Base-by-base conservation (phyloP, 208 protist species). In the Angomonas deanei region DNA sequence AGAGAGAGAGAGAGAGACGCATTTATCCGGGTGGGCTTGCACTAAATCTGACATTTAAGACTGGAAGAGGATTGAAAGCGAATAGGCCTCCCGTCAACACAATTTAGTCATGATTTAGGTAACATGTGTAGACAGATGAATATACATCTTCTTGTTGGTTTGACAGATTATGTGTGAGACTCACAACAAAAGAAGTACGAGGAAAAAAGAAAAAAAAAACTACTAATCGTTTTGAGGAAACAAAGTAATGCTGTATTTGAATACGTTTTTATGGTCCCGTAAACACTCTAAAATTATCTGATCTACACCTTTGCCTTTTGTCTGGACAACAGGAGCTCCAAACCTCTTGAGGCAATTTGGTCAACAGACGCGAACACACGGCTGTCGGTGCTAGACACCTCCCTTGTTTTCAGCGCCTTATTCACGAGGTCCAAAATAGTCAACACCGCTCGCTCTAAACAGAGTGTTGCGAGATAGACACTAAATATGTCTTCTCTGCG, bases 401-500 rank as follows among this genome's bases (percentile, higher is more conserved):
- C 26, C 2, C 4, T 36, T 21, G 49, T 33, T 32, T 60, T 32
- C 26, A 11, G 46, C 15, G 65, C 27, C 33, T 28, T 47, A 21
- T 48, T 27, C 11, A 26, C 59, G 21, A 64, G 21, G 30, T 81
- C 74, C 0, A 61, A 36, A n/a, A 82, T 47, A 48, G 72, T 77
- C 5, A 49, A 49, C 3, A 66, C 50, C 13, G 80, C 78, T 3
- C 70, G 47, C 28, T 84, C 78, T 31, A 87, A 66, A 56, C 84
- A 91, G 24, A 82, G 57, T 5, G 73, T 74, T 31, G 81, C 71
- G 1, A 91, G 52, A 67, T 91, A 91, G 17, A 91, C 81, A 46
- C 65, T 82, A 67, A 91, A 91, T 48, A 91, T 88, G 48, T 76
- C 73, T 27, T 91, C 76, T 24, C 84, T 74, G 26, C 70, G 66